Base-by-base conservation (phyloP, 208 protist genomes). In the Acanthamoeba triangularis region DNA sequence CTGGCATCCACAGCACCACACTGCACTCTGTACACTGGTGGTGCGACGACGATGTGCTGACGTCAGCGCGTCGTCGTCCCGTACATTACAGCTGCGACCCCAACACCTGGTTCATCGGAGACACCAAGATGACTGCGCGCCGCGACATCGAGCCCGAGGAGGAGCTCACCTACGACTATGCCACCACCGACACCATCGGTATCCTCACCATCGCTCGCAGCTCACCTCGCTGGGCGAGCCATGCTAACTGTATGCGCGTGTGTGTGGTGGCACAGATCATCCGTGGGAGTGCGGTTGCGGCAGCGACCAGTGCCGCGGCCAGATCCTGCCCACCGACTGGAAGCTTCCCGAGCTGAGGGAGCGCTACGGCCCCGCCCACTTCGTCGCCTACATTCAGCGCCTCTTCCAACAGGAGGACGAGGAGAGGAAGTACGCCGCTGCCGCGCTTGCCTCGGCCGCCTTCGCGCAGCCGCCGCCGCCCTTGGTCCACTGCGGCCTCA, bases 131-230 rank as follows among this genome's bases (percentile, higher is more conserved):
- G 91, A 72, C 41, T 33, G 91, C 91, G 25, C 65, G 72, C 49
- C 44, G 76, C n/a, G 91, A 95, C 30, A 95, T 95, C 37, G 72
- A 95, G 56, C 72, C 91, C 35, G 91, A 87, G 76, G 91, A 95
- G 72, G 91, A 95, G 41, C 37, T 95, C 72, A 95, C 91, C 49
- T 95, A 95, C 72, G 91, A 95, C 72, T 95, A 95, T 54, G 91
- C 91, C 49, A 95, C 91, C 76, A 88, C 72, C 13, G 91, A 95
- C 25, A 93, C 49, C 69, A 30, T 93, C 37, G 88, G 88, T 28
- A 49, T n/a, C 37, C 8, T 23, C 28, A 61, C 14, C 78, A 23
- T 54, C 2, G 23, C 35, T n/a, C 11, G 6, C 10, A 28, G 25
- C 44, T 30, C 54, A 59, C 44, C 28, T 88, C 80, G 28, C 41